A percentile compares a stretch with the other conserved stretches of the same genome.
These are phyloP conservation scores for Zymoseptoria crescenta DNA, from an alignment of 2,329 filamentous ascomycete genomes.

Conservation along the genomic window DNA sequence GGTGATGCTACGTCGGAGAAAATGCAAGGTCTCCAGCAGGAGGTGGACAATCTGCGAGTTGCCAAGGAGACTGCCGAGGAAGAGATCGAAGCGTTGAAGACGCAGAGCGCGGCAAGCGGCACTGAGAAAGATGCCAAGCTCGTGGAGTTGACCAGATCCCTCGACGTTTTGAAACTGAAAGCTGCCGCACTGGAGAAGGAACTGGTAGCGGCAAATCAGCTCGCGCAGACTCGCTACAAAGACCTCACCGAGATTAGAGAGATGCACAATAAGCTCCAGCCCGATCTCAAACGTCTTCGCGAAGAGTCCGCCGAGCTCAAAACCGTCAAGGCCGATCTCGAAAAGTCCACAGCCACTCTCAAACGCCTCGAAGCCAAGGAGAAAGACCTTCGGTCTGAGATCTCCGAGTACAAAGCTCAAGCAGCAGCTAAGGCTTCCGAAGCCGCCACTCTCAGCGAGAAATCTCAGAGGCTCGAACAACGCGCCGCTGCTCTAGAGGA, in stretches of 20 bases:
- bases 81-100: constrained; percentile 54
- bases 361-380: constrained; percentile 73
- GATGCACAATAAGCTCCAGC: constrained; percentile 73
- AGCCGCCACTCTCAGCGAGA: constrained; percentile 69
- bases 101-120: constrained; percentile 38
- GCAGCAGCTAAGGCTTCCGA: constrained; percentile 68
- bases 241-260: constrained; percentile 75
- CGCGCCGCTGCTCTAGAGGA: constrained; percentile 70
- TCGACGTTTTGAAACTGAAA: constrained; percentile 64
- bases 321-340: constrained; percentile 65
- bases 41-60: constrained; percentile 51
- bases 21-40: constrained; percentile 50
- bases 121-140: constrained; percentile 46
- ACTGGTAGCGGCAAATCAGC: constrained; percentile 73
- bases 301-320: constrained; percentile 71
- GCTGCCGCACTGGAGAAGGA: constrained; percentile 68
- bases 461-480: constrained; percentile 65
- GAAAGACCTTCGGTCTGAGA: constrained; percentile 69
- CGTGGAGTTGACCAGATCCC: constrained; percentile 53
- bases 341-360: constrained; percentile 54
- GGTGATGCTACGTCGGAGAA: constrained; percentile 43
- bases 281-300: constrained; percentile 71
- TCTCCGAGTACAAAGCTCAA: constrained; percentile 61
- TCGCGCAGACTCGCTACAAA: constrained; percentile 81
- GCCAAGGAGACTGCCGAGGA: constrained; percentile 62